phyloP scores from a whole-genome alignment of 192 early-diverging fungal genomes.

The Entomortierella beljakovae region DNA sequence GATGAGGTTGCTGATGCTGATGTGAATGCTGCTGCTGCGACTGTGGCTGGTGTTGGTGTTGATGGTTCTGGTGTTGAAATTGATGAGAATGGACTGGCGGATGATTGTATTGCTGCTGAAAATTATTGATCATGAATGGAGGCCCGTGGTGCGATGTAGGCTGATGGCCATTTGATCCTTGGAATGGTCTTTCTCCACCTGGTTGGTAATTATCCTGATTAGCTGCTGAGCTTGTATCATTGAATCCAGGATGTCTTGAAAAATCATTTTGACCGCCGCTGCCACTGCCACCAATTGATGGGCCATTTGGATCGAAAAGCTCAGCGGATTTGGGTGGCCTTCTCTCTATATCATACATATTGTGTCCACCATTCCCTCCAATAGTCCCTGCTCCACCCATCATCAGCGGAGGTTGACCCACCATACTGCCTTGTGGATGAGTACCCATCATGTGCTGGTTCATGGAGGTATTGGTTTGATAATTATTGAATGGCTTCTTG shows the following conservation, averaged over 20 bases:
- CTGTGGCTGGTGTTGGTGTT: neutral
- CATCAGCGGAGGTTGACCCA: neutral
- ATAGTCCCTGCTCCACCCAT: conserved; percentile 11
- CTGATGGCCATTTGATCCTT: conserved; percentile 6
- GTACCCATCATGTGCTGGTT: conserved; percentile 22
- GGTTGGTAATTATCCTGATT: neutral
- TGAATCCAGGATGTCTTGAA: conserved; percentile 12
- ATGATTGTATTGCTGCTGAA: conserved; percentile 1
- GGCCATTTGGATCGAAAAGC: conserved; percentile 44
- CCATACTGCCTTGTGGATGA: conserved; percentile 1
- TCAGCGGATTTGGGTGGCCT: conserved; percentile 47
- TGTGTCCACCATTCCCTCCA: conserved; percentile 17
- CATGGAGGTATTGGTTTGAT: conserved; percentile 10
- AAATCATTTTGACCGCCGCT: conserved; percentile 12
- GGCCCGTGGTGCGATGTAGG: conserved; percentile 1
- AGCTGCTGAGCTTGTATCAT: conserved; percentile 4
- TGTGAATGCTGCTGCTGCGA: conserved; percentile 6
- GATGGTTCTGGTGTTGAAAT: neutral
- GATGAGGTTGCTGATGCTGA: conserved; percentile 10
- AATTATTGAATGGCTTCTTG: conserved; percentile 25
- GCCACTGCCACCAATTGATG: conserved; percentile 6
- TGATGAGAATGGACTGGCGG: conserved; percentile 1
- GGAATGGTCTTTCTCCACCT: neutral
- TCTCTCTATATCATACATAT: conserved; percentile 38
- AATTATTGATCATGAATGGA: conserved; percentile 4